These are phyloP conservation scores for Pythium utonaiense DNA, from an alignment of 352 stramenopile genomes.

Conservation along the genomic window DNA sequence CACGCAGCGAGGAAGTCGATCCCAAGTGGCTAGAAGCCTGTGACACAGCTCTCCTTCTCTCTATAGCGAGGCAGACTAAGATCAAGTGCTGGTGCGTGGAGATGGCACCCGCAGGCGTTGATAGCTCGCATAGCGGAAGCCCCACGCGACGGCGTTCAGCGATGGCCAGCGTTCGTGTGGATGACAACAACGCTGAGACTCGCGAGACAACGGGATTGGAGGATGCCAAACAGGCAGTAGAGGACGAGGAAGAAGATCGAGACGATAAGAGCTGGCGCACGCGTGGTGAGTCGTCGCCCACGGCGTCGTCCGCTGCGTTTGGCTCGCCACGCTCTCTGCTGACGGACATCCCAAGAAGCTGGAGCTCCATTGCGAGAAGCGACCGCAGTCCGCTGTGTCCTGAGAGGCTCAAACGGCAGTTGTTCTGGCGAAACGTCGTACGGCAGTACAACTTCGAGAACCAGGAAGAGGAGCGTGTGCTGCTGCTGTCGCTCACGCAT, in stretches of 20 bases:
- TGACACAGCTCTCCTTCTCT: neutral
- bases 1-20: no score
- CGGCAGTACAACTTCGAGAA: constrained; percentile 79
- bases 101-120: neutral
- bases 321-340: neutral
- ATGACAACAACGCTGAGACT: neutral
- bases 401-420: constrained; percentile 32
- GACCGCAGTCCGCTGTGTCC: neutral
- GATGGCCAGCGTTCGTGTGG: neutral
- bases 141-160: neutral
- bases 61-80: neutral
- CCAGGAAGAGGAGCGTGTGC: constrained; percentile 46
- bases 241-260: constrained; percentile 22
- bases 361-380: neutral
- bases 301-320: constrained; percentile 2
- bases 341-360: neutral
- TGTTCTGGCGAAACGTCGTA: constrained; percentile 79
- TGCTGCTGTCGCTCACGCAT: constrained; percentile 61
- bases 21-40: neutral
- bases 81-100: neutral
- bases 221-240: neutral
- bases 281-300: constrained; percentile 15
- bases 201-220: neutral
- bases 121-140: neutral
- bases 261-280: constrained; percentile 20